Evolutionary conservation across 441 rosid species (phyloP).

Genomic region (Rhodomyrtus psidioides): DNA sequence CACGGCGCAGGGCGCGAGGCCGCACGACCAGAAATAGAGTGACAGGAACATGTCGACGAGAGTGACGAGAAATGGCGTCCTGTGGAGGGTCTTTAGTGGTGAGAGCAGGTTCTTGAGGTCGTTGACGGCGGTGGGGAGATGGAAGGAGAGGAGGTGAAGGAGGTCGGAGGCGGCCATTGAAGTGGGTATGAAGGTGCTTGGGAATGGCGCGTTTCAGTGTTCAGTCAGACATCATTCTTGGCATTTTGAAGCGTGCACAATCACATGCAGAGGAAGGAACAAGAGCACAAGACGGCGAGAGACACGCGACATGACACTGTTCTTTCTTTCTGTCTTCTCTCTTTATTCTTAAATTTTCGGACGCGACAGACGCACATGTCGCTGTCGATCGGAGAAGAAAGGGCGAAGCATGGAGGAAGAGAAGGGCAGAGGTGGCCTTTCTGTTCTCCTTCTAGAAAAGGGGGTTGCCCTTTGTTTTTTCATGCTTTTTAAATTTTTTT

Average conservation of each 20-base stretch:
- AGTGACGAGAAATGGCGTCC: constrained; percentile 21
- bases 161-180: constrained; percentile 6
- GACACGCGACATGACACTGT: neutral
- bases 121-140: constrained; percentile 14
- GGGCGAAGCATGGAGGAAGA: neutral
- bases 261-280: neutral
- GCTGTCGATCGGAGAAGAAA: neutral
- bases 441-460: neutral
- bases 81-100: neutral
- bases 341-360: neutral
- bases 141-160: constrained; percentile 20
- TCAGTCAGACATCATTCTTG: neutral
- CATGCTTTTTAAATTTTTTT: too few relatives aligned
- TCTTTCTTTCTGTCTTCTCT: neutral
- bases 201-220: neutral
- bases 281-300: neutral
- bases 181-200: neutral
- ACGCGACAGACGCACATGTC: neutral
- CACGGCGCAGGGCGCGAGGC: constrained; percentile 41
- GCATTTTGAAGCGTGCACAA: neutral
- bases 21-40: constrained; percentile 31
- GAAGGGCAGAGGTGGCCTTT: neutral
- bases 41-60: constrained; percentile 28
- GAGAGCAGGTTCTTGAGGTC: constrained; percentile 18
- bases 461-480: neutral